Evolutionary conservation across 192 early-diverging fungal species (phyloP), one percentile per base, ranked within the genome.

Genomic region (Funneliformis mosseae): DNA sequence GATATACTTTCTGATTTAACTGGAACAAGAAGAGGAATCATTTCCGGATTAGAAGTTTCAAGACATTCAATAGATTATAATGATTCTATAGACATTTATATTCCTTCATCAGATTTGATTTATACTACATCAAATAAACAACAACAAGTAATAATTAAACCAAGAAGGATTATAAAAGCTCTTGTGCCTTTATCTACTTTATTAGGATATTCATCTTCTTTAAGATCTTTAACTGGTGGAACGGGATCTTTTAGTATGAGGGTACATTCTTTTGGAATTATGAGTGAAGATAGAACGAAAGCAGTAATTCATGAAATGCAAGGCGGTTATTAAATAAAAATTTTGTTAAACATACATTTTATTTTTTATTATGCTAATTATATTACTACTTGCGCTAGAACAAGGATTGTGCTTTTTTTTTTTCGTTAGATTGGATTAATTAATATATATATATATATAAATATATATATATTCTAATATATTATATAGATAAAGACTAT

Each of bases 141-240:
- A 2, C 81, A 83, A 38, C 78, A 73, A 14, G 83, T 69, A 27
- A 75, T 70, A 73, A 45, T 28, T 48, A 62, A 63, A 55, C 45
- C 14, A 42, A 74, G 12, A 76, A 61, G 39, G 76, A 46, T 71
- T 74, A 90, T 95, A 27, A 83, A 88, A 27, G 91, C 92, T 0
- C 88, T 91, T 48, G 92, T 93, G 0, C 96, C 96, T 12, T 84
- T 99, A 42, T 89, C 90, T 60, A 87, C 92, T 1, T 91, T 98
- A 92, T 83, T 97, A 1, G 96, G 96, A 5, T 99, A 99, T 76
- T 89, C 95, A 23, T 92, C 89, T 5, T 84, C 88, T 3, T 82
- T 99, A 80, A 86, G 97, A 42, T 92, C 93, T n/a, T 84, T 97
- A 83, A 96, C 97, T 0, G 94, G 91, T 2, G 97, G 97, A 16